Evolutionary conservation across 2,329 filamentous ascomycete genomes (phyloP).

Genomic region (Aspergillus pseudoglaucus): DNA sequence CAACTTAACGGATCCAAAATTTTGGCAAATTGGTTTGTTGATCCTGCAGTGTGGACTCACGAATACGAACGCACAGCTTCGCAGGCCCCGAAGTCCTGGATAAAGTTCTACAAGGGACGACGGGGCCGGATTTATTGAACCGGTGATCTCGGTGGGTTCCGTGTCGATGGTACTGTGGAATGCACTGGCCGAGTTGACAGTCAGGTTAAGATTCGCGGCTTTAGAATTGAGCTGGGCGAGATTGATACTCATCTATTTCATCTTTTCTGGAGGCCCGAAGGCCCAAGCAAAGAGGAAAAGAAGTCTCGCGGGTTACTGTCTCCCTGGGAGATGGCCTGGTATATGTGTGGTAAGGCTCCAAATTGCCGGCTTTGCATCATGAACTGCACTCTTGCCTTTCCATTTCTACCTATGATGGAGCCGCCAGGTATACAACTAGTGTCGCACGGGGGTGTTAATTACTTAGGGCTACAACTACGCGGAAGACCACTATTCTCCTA

Average conservation of each 20-base stretch:
- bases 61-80: constrained; percentile 54
- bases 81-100: constrained; percentile 57
- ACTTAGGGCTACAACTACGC: too few relatives aligned
- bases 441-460: too few relatives aligned
- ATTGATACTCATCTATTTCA: constrained; percentile 78
- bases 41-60: constrained; percentile 59
- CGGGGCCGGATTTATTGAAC: constrained; percentile 81
- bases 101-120: constrained; percentile 70
- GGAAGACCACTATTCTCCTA: too few relatives aligned
- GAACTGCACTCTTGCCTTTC: too few relatives aligned
- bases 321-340: too few relatives aligned
- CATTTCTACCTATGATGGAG: too few relatives aligned
- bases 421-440: too few relatives aligned
- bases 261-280: too few relatives aligned
- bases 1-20: constrained; percentile 71
- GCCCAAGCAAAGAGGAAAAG: too few relatives aligned
- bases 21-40: constrained; percentile 77
- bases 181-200: constrained; percentile 75
- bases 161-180: constrained; percentile 64
- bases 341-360: too few relatives aligned
- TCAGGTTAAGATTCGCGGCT: constrained; percentile 94
- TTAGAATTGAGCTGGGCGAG: constrained; percentile 89
- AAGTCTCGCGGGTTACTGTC: too few relatives aligned
- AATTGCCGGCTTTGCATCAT: too few relatives aligned
- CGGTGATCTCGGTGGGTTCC: constrained; percentile 76